Evolutionary conservation across 2,329 filamentous ascomycete genomes (phyloP).

Genomic region (Dactylellina sp.): DNA sequence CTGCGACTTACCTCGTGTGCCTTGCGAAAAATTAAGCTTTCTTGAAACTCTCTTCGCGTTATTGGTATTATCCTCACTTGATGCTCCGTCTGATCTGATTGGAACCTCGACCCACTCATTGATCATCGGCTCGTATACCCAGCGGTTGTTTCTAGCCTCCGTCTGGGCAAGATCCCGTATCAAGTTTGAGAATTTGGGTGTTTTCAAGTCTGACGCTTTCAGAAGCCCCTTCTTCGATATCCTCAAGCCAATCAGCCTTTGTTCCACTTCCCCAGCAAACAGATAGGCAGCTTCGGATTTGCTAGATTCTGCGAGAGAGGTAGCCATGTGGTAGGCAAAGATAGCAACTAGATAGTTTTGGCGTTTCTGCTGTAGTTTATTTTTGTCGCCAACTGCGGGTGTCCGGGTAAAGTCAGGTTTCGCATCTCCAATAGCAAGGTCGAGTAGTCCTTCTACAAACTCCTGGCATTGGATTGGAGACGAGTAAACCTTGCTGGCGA

Average conservation of each 20-base stretch:
- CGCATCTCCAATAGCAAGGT: slow-evolving; percentile 25
- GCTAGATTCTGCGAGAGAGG: slow-evolving; percentile 39
- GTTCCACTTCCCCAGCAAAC: slow-evolving; percentile 34
- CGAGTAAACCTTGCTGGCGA: slow-evolving; percentile 23
- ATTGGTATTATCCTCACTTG: not conserved
- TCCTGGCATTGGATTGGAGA: slow-evolving; percentile 19
- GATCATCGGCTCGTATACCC: slow-evolving; percentile 54
- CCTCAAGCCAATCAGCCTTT: slow-evolving; percentile 34
- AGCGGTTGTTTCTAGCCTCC: slow-evolving; percentile 37
- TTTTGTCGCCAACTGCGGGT: slow-evolving; percentile 28
- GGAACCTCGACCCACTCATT: slow-evolving; percentile 51
- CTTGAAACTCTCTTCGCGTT: slow-evolving; percentile 27
- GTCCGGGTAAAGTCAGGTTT: slow-evolving; percentile 31
- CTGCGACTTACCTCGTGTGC: not conserved
- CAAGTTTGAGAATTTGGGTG: slow-evolving; percentile 51
- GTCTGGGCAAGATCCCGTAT: slow-evolving; percentile 45
- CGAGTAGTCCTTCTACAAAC: slow-evolving; percentile 29
- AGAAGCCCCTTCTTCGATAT: slow-evolving; percentile 48
- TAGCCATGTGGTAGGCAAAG: slow-evolving; percentile 45
- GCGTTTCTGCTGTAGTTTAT: slow-evolving; percentile 43
- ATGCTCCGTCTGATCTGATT: slow-evolving; percentile 6
- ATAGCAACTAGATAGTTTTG: slow-evolving; percentile 48
- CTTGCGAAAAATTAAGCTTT: slow-evolving; percentile 33
- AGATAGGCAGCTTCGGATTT: slow-evolving; percentile 28
- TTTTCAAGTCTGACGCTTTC: slow-evolving; percentile 52